Base-by-base conservation (phyloP, 169 alveolate genomes). In the Plasmodium relictum region DNA sequence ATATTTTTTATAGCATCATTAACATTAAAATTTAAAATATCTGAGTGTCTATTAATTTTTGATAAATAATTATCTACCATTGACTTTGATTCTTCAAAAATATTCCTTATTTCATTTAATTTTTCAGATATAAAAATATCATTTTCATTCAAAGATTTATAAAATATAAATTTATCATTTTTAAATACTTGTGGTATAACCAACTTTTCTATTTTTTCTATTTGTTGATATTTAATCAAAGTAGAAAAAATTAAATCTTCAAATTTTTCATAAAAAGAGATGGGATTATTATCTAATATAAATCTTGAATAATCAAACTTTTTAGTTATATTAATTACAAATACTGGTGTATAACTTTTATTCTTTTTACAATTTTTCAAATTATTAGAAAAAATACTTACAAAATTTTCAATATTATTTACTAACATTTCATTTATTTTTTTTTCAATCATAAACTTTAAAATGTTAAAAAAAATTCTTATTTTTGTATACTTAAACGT, bases 161-260 rank as follows among this genome's bases (percentile, higher is more conserved):
- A 80, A 59, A 80, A 80, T 31, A 80, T 80, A 42, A 80, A 80
- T 68, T 80, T 80, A 50, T 80, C 90, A 66, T 80, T 80, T 80
- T 80, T 80, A 61, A 80, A 80, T 41, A 80, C 61, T 68, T 80
- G 90, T 68, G 90, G 90, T 37, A 80, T 80, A 18, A 80, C 83
- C 66, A 80, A 69, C 85, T 80, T 80, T 80, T 80, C 90, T 44
- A 80, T 80, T 80, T 80, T 80, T 80, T 68, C 90, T 45, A 80
- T 80, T 68, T 80, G 90, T 44, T 80, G 90, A 66, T 80, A 80
- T 80, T 80, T 80, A 39, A 80, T 80, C 48, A 80, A 62, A 4
- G 71, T 80, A 12, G 90, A 80, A 37, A 54, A 41, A 39, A 80
- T 16, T 8, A 80, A 61, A 31, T 80, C 72, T 80, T 80, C 90